phyloP scores from a whole-genome alignment of 2,329 filamentous ascomycete species.

The Apiospora aurea region DNA sequence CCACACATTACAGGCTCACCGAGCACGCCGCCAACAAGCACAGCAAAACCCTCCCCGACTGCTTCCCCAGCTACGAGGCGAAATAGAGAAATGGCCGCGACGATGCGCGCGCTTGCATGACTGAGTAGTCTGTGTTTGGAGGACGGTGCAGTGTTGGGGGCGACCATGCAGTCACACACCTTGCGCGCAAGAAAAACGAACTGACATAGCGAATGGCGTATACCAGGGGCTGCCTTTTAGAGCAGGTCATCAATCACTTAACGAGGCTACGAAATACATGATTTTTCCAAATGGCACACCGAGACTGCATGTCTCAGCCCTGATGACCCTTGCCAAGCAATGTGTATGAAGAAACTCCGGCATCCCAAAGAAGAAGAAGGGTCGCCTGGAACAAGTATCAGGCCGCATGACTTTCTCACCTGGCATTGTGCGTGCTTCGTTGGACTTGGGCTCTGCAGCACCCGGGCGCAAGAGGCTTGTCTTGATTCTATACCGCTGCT shows the following conservation, averaged over 20 bases:
- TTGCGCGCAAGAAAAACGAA: conserved; percentile 15
- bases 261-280: conserved; percentile 27
- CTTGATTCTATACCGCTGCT: neutral
- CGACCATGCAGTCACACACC: conserved; percentile 1
- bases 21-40: conserved; percentile 81
- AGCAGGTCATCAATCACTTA: conserved; percentile 23
- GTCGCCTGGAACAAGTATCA: neutral
- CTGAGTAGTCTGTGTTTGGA: neutral
- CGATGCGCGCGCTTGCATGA: conserved; percentile 26
- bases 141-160: neutral
- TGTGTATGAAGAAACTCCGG: neutral
- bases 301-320: neutral
- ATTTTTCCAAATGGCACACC: neutral
- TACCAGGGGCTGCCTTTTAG: conserved; percentile 13
- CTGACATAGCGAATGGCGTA: conserved; percentile 35
- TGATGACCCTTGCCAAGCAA: neutral
- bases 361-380: neutral
- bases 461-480: neutral
- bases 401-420: neutral
- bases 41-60: conserved; percentile 73
- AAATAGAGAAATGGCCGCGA: conserved; percentile 33
- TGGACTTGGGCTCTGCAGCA: neutral
- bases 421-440: neutral
- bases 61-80: conserved; percentile 64
- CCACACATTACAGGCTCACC: conserved; percentile 57